Percentiles rank a stretch among this genome's conserved stretches.
Conservation (phyloP, 2,329 filamentous ascomycete genomes). For the Bipolaris gigantea region DNA sequence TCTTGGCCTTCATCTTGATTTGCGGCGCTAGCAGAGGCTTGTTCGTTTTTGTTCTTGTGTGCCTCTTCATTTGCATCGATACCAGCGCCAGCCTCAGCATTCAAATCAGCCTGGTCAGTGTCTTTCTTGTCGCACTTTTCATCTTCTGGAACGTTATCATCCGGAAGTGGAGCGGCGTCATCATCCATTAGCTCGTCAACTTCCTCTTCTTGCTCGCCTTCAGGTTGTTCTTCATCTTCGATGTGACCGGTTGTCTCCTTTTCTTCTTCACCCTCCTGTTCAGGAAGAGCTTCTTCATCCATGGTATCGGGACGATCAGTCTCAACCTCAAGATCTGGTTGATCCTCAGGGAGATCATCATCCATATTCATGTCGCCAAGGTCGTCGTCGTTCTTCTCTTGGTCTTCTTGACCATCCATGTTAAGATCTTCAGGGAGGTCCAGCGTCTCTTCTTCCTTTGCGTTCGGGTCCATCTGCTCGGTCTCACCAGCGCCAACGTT, state of each 20-base stretch:
- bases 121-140: conserved; percentile 52
- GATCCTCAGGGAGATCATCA: conserved; percentile 40
- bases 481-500: conserved; percentile 67
- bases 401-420: conserved; percentile 67
- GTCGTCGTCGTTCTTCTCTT: conserved; percentile 56
- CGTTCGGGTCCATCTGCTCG: conserved; percentile 71
- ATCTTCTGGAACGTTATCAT: conserved; percentile 57
- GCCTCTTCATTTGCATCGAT: conserved; percentile 63
- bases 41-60: conserved; percentile 60
- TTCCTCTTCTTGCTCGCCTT: conserved; percentile 51
- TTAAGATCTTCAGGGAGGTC: conserved; percentile 89
- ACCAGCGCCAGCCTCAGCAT: conserved; percentile 65
- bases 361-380: conserved; percentile 43
- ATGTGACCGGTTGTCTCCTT: conserved; percentile 41
- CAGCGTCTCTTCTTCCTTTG: conserved; percentile 78
- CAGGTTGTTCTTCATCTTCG: conserved; percentile 47
- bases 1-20: conserved; percentile 68
- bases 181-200: conserved; percentile 53
- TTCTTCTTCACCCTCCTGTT: conserved; percentile 40
- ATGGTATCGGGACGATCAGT: conserved; percentile 35
- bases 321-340: conserved; percentile 37
- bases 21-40: conserved; percentile 58
- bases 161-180: conserved; percentile 42
- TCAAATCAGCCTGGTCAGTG: conserved; percentile 53
- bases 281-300: conserved; percentile 38